Percentiles rank a stretch among this genome's conserved stretches.
These are phyloP conservation scores for Trichoderma simmonsii DNA, from an alignment of 2,329 filamentous ascomycete genomes.

Conservation along the genomic window DNA sequence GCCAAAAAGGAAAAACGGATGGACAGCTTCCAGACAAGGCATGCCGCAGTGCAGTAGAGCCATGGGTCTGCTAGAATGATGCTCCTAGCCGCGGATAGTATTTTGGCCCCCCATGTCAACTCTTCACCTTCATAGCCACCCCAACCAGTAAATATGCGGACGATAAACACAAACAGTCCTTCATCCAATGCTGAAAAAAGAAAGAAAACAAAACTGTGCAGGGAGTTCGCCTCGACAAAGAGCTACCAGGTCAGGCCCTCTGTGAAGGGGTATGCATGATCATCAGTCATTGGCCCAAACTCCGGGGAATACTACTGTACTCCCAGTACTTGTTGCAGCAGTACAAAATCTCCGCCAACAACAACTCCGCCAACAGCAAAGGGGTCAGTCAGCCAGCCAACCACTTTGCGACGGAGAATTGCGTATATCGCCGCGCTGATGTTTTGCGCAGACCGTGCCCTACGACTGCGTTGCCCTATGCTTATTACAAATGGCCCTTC, in stretches of 20 bases:
- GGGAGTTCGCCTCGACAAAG: neutral
- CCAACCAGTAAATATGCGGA: neutral
- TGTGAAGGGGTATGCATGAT: neutral
- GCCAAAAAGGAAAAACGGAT: slow-evolving; percentile 11
- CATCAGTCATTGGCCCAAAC: neutral
- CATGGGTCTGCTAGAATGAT: neutral
- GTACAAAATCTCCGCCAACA: slow-evolving; percentile 1
- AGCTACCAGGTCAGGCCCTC: neutral
- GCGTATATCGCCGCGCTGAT: slow-evolving; percentile 2
- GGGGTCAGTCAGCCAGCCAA: neutral
- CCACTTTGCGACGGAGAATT: slow-evolving; percentile 5
- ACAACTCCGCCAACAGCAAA: neutral
- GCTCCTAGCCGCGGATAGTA: neutral
- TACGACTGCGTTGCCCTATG: neutral
- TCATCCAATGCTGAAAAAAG: neutral
- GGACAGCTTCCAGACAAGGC: neutral
- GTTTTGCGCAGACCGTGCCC: neutral
- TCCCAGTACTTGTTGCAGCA: neutral
- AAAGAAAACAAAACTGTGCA: neutral
- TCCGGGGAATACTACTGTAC: neutral
- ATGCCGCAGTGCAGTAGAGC: neutral
- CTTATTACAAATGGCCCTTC: neutral
- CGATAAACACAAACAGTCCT: neutral
- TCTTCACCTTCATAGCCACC: neutral
- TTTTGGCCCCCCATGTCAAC: neutral